These are phyloP conservation scores for Cynanchum wilfordii DNA, from an alignment of 257 asterid species.

Conservation along the genomic window DNA sequence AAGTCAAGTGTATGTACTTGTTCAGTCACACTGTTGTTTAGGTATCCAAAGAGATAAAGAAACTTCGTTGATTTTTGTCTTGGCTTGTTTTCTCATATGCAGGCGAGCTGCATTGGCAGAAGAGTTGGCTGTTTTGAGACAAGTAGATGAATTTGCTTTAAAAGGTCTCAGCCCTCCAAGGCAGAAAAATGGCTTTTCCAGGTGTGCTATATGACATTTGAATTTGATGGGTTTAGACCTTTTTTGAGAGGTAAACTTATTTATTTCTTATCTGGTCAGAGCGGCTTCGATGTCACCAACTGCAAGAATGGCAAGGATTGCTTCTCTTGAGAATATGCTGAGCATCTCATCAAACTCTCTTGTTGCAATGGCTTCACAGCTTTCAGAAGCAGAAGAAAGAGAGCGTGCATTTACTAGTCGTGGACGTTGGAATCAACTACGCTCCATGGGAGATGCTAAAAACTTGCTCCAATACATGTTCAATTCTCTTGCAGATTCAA, in stretches of 20 bases:
- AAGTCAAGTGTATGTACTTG: slow-evolving; percentile 85
- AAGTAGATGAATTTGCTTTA: slow-evolving; percentile 78
- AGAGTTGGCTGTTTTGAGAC: slow-evolving; percentile 86
- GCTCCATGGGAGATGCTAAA: slow-evolving; percentile 96
- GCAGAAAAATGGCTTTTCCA: slow-evolving; percentile 75
- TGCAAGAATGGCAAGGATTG: slow-evolving; percentile 89
- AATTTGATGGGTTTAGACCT: neutral
- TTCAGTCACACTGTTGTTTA: slow-evolving; percentile 5
- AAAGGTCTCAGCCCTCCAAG: slow-evolving; percentile 90
- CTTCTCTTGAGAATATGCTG: slow-evolving; percentile 94
- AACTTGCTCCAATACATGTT: slow-evolving; percentile 81
- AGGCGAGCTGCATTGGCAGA: slow-evolving; percentile 97
- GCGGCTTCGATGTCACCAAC: slow-evolving; percentile 86
- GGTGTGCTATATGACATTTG: slow-evolving; percentile 35
- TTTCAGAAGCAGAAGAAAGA: slow-evolving; percentile 98
- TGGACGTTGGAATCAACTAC: slow-evolving; percentile 96
- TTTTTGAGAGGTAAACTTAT: neutral
- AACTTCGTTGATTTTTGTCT: slow-evolving; percentile 9
- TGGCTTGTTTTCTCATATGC: slow-evolving; percentile 30
- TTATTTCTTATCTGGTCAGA: slow-evolving; percentile 36
- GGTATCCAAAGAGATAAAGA: neutral
- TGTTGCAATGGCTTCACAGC: slow-evolving; percentile 98
- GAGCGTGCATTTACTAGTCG: slow-evolving; percentile 73
- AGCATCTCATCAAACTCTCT: slow-evolving; percentile 89
- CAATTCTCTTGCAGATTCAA: slow-evolving; percentile 79